A percentile compares a stretch with the other conserved stretches of the same genome.
Evolutionary conservation across 108 stramenopile genomes (phyloP).

Genomic region (Cylindrotheca closterium): DNA sequence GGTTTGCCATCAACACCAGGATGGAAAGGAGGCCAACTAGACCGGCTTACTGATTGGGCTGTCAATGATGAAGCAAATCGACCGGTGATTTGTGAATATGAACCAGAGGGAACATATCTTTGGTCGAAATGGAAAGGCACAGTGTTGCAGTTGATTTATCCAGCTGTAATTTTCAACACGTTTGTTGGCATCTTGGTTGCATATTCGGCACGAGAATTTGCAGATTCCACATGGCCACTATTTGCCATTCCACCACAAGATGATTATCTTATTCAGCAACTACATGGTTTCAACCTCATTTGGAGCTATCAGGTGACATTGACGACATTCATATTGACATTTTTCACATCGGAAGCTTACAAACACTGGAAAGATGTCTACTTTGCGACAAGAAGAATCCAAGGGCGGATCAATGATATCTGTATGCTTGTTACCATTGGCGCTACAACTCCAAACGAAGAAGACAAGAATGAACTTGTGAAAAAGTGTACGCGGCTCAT

Average conservation of each 20-base stretch:
- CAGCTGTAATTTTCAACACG: conserved; percentile 14
- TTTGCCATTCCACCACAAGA: conserved; percentile 39
- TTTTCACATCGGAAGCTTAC: conserved; percentile 59
- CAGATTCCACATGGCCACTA: conserved; percentile 29
- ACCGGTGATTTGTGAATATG: conserved; percentile 51
- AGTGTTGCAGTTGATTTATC: conserved; percentile 35
- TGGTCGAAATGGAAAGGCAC: conserved; percentile 61
- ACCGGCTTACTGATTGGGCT: conserved; percentile 37
- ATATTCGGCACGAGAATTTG: conserved; percentile 8
- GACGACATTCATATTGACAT: conserved; percentile 48
- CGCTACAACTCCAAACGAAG: neutral
- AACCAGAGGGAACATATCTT: conserved; percentile 50
- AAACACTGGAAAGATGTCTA: conserved; percentile 48
- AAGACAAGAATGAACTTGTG: conserved; percentile 39
- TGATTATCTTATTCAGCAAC: conserved; percentile 43
- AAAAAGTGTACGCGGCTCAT: conserved; percentile 40
- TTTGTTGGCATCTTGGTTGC: conserved; percentile 28
- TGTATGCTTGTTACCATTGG: conserved; percentile 38
- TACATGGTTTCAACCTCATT: conserved; percentile 35
- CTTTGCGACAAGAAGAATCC: conserved; percentile 45
- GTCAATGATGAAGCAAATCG: conserved; percentile 29
- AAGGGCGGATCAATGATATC: conserved; percentile 65
- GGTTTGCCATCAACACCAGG: conserved; percentile 44
- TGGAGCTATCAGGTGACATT: conserved; percentile 63
- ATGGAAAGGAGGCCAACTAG: conserved; percentile 37